A percentile compares a stretch with the other conserved stretches of the same genome.
phyloP scores from a whole-genome alignment of 2,329 filamentous ascomycete genomes.

The Pseudogymnoascus sp. region DNA sequence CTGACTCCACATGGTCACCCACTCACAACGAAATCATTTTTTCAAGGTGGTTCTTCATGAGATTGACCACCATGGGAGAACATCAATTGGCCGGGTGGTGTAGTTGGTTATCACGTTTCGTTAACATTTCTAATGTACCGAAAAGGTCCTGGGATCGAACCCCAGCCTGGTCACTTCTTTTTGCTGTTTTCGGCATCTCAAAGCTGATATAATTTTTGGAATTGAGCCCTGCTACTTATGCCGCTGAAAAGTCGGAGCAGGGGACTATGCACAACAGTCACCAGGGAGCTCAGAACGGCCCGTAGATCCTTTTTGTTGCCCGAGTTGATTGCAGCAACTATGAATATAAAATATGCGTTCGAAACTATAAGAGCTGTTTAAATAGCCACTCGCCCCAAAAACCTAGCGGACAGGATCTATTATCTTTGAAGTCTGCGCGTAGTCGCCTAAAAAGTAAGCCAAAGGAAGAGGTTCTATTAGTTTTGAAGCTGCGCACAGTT shows the following conservation, averaged over 20 bases:
- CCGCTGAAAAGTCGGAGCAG: not conserved
- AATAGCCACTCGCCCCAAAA: not conserved
- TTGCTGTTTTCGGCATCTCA: not conserved
- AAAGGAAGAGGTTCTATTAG: not conserved
- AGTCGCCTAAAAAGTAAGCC: not conserved
- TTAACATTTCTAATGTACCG: conserved; percentile 1
- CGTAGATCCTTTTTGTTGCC: not conserved
- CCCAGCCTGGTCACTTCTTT: not conserved
- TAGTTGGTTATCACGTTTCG: conserved; percentile 8
- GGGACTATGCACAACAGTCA: not conserved
- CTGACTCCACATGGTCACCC: not conserved
- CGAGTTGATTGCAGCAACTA: not conserved
- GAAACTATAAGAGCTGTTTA: not conserved
- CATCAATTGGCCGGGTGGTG: conserved; percentile 4
- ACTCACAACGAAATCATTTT: not conserved
- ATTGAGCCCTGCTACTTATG: not conserved
- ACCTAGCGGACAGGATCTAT: too few species aligned
- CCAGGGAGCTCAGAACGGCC: not conserved
- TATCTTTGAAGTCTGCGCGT: too few species aligned
- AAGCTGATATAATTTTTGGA: not conserved
- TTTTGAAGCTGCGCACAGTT: not conserved
- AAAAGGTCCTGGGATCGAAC: conserved; percentile 7
- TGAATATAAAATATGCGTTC: not conserved
- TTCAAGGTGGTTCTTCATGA: not conserved
- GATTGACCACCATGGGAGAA: not conserved